phyloP scores from a whole-genome alignment of 2,329 filamentous ascomycete species.

The Penicillium sp. region DNA sequence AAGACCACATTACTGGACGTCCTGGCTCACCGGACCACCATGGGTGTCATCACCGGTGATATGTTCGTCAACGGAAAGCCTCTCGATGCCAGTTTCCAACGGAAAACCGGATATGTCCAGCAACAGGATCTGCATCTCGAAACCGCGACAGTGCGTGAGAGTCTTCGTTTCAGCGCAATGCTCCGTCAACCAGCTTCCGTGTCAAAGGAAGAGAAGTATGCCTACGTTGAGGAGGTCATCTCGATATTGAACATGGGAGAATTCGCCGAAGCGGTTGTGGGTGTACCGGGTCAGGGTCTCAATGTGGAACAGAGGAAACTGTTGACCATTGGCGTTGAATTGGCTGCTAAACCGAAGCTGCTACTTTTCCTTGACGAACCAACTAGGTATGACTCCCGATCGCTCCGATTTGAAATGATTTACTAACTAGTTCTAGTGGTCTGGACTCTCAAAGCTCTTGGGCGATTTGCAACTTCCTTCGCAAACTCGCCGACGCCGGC shows the following conservation, averaged over 20 bases:
- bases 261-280: slow-evolving; percentile 85
- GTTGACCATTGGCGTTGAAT: slow-evolving; percentile 88
- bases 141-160: slow-evolving; percentile 84
- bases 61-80: slow-evolving; percentile 76
- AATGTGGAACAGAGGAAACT: slow-evolving; percentile 68
- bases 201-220: slow-evolving; percentile 72
- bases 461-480: slow-evolving; percentile 80
- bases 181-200: slow-evolving; percentile 79
- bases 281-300: slow-evolving; percentile 76
- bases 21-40: slow-evolving; percentile 78
- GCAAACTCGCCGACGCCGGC: slow-evolving; percentile 82
- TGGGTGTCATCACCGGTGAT: slow-evolving; percentile 83
- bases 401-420: background rate
- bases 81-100: slow-evolving; percentile 57
- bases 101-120: slow-evolving; percentile 61
- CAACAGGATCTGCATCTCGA: slow-evolving; percentile 86
- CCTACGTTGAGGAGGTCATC: slow-evolving; percentile 86
- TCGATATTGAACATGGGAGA: slow-evolving; percentile 84
- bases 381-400: slow-evolving; percentile 56
- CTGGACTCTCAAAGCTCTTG: slow-evolving; percentile 88
- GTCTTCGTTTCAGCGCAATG: slow-evolving; percentile 79
- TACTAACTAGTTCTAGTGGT: slow-evolving; percentile 55
- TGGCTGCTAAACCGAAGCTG: slow-evolving; percentile 84
- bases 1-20: slow-evolving; percentile 89
- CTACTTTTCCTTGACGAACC: slow-evolving; percentile 91